Percentiles rank a stretch among this genome's conserved stretches.
Evolutionary conservation across 2,329 filamentous ascomycete species (phyloP).

Genomic region (Teratosphaeria viscida): DNA sequence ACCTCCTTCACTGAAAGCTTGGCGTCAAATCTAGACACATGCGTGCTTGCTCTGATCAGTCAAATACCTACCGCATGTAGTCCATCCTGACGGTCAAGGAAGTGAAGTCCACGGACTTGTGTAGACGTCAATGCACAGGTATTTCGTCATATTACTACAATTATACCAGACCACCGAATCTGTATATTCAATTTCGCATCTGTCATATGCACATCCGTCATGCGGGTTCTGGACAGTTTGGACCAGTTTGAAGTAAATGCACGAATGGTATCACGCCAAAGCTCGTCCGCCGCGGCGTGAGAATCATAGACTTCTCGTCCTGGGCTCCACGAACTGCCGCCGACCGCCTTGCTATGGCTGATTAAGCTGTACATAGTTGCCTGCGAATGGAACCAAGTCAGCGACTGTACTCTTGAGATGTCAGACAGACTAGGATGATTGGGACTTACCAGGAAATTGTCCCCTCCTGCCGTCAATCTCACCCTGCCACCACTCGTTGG

Average conservation of each 20-base stretch:
- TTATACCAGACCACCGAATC: neutral
- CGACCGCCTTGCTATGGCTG: slow-evolving; percentile 6
- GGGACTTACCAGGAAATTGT: slow-evolving; percentile 78
- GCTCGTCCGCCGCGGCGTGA: too few species aligned
- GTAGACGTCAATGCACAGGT: neutral
- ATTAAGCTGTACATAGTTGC: slow-evolving; percentile 40
- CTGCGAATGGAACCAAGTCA: slow-evolving; percentile 15
- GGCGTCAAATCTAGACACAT: too few species aligned
- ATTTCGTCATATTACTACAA: neutral
- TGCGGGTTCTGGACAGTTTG: neutral
- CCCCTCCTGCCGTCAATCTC: slow-evolving; percentile 69
- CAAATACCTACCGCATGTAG: too few species aligned
- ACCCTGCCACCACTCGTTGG: slow-evolving; percentile 96
- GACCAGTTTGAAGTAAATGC: neutral
- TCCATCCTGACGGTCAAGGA: too few species aligned
- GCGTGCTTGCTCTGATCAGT: too few species aligned
- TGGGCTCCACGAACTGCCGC: neutral
- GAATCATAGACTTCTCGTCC: neutral
- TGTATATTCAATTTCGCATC: neutral
- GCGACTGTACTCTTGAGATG: neutral
- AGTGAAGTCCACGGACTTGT: neutral
- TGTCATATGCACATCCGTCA: neutral
- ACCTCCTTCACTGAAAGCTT: too few species aligned
- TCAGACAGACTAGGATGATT: neutral
- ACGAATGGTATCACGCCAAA: neutral